phyloP scores from a whole-genome alignment of 306 rosid species.

The Abrus pulchellus region DNA sequence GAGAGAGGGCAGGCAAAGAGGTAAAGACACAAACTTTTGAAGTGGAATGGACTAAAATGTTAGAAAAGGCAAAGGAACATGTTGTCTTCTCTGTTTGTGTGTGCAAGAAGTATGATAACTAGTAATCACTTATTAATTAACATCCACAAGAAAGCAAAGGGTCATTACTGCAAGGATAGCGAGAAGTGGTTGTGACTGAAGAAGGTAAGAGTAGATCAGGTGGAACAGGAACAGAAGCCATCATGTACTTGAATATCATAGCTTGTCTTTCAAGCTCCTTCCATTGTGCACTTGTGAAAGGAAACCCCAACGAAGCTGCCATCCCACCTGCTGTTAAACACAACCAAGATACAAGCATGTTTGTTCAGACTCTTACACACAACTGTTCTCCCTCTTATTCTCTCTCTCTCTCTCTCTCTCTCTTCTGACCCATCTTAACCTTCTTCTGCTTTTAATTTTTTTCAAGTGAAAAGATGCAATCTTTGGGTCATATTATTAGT shows the following conservation, averaged over 20 bases:
- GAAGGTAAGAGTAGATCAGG: conserved; percentile 64
- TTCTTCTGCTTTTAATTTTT: neutral
- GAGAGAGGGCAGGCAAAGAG: neutral
- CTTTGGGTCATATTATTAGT: conserved; percentile 21
- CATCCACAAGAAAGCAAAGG: neutral
- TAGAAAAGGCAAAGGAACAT: conserved; percentile 1
- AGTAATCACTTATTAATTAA: neutral
- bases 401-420: conserved; percentile 46
- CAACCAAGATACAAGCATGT: conserved; percentile 27
- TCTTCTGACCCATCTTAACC: conserved; percentile 48
- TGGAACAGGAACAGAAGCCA: conserved; percentile 82
- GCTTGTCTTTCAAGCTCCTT: conserved; percentile 88
- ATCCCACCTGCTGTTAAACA: conserved; percentile 53
- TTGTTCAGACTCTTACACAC: conserved; percentile 47
- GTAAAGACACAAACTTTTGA: conserved; percentile 43
- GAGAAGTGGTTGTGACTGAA: conserved; percentile 43
- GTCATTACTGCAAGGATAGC: conserved; percentile 51
- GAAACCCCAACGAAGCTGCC: conserved; percentile 71
- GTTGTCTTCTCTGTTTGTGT: neutral
- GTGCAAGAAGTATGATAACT: neutral
- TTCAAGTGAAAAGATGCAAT: conserved; percentile 37
- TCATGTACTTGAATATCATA: conserved; percentile 87
- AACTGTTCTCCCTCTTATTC: neutral
- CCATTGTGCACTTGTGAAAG: conserved; percentile 86
- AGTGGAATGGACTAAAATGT: conserved; percentile 28